Evolutionary conservation across 768 basidiomycete species (phyloP), one percentile per base, ranked within the genome.

Genomic region (Wakefieldia striispora): DNA sequence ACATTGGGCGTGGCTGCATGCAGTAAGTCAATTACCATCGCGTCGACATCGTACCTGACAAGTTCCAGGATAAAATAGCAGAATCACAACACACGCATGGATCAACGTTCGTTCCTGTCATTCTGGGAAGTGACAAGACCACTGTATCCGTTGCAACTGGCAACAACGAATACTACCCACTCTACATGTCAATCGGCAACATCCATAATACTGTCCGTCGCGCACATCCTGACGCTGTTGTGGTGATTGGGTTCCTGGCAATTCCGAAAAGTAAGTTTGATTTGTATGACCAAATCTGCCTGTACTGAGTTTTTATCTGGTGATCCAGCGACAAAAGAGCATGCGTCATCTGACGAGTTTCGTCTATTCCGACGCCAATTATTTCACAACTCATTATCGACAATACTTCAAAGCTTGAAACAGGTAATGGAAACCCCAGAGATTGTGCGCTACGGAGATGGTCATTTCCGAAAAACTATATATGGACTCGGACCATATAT

Each of bases 401-500:
- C 38, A 1, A 68, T 72, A 19, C 56, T 72, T 24, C 17, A 48
- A 56, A 54, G 11, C 27, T 48, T 73, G 0, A 51, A 51, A 23
- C 55, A 56, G 0, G 52, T 31, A 0, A 73, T 73, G 73, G 49
- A 40, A 0, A 57, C 23, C 4, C 62, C 68, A 0, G 41, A 55
- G 23, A 48, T 74, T 7, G 38, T 53, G 0, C 37, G 39, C 0
- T 74, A 59, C 35, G 51, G 46, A 1, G 71, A 75, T 57, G 61
- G 69, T 0, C 59, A 70, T 43, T 71, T 50, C 42, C 54, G 50
- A 1, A 40, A 54, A 6, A 59, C 48, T 0, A 58, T 71, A 3
- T 72, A 64, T 58, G 61, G 61, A 1, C 46, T 75, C 7, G 68
- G 68, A 0, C 63, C 70, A 3, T 70, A 71, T 24, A 73, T 74